Base-by-base conservation (phyloP, 176 grass and related monocot species). In the Eragrostis nindensis region DNA sequence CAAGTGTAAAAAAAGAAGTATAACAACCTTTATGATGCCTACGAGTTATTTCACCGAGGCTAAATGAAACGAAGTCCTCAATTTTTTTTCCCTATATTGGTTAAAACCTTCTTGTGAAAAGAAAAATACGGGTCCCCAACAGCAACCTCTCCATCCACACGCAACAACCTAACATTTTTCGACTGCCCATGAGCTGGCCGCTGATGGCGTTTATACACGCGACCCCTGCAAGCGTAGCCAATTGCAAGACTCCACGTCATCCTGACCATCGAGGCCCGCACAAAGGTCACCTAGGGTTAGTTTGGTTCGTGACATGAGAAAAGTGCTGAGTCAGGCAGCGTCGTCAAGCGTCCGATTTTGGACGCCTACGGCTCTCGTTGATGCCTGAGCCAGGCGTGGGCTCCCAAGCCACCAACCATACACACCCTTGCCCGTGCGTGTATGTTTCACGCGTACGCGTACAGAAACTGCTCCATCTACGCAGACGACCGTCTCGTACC, bases 111-210 rank as follows among this genome's bases (percentile, higher is more conserved):
- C 42, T 15, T 41, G 4, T 12, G 3, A n/a, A 50, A 45, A 0
- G n/a, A 48, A 30, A 43, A 43, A 25, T 30, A 55, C 11, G 29
- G 60, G 47, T 52, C 15, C 46, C 8, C n/a, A n/a, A n/a, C n/a
- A n/a, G n/a, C 80, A 24, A 72, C 53, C 61, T 18, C 11, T 62
- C 22, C 76, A 70, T 63, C 38, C 55, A 66, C 71, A 85, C 80
- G 74, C 59, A 61, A 49, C 36, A 13, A 44, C 47, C 40, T 19
- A 76, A 25, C 40, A 42, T 71, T 42, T 61, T 68, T 14, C 0
- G 36, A 39, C 27, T 38, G 54, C 70, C 15, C 62, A 16, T 75
- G 76, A 80, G 38, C 75, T 84, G 81, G 62, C 44, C 15, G 43
- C 19, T 43, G 52, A 64, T 46, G 76, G 26, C 43, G 10, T 14